These are phyloP conservation scores for Trichoderma pleuroti DNA, from an alignment of 2,329 filamentous ascomycete species.

Conservation along the genomic window DNA sequence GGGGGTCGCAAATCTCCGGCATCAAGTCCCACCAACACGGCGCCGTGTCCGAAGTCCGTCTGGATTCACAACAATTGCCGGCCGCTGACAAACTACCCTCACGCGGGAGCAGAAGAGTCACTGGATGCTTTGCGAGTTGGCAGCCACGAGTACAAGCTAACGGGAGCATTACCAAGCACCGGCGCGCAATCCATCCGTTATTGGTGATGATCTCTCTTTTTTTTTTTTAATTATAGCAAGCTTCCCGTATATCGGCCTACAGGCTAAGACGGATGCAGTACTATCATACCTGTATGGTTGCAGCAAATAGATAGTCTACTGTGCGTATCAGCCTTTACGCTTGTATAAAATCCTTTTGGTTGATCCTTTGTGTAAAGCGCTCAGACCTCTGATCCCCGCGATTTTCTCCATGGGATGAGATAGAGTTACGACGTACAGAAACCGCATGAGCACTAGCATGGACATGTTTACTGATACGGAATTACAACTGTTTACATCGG, in stretches of 20 bases:
- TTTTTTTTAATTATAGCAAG: neutral
- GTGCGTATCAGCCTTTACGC: neutral
- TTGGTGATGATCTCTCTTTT: neutral
- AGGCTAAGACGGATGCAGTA: neutral
- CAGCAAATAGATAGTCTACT: neutral
- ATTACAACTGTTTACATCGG: neutral
- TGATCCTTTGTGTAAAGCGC: neutral
- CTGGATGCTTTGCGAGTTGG: neutral
- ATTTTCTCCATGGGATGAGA: neutral
- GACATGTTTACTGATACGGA: neutral
- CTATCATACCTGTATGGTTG: neutral
- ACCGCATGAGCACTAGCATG: neutral
- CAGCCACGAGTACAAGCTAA: neutral
- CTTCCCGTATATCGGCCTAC: neutral
- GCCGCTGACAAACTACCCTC: neutral
- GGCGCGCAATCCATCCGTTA: neutral
- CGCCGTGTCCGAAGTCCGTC: constrained; percentile 5
- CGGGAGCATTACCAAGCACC: neutral
- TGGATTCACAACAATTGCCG: neutral
- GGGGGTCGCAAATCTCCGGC: neutral
- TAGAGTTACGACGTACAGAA: neutral
- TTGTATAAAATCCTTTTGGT: neutral
- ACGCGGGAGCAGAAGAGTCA: neutral
- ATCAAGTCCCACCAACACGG: neutral
- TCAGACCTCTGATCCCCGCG: neutral